These are phyloP conservation scores for Actinomucor elegans DNA, from an alignment of 371 early-diverging fungal genomes.

Conservation along the genomic window DNA sequence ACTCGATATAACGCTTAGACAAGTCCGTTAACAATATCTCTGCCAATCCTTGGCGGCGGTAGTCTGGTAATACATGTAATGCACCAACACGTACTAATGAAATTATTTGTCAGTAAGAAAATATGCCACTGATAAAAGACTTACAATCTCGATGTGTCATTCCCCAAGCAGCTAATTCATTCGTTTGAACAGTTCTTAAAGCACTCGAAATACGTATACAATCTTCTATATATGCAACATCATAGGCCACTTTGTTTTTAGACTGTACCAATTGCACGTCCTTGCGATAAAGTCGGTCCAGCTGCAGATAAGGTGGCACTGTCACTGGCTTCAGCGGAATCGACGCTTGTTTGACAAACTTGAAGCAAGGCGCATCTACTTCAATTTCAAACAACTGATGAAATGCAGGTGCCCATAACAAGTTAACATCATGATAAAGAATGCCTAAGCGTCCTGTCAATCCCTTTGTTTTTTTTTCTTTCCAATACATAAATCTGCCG, in stretches of 20 bases:
- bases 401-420: slow-evolving; percentile 6
- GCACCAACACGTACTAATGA: slow-evolving; percentile 10
- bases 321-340: neutral
- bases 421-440: neutral
- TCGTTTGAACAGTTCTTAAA: neutral
- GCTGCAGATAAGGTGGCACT: neutral
- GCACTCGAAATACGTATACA: slow-evolving; percentile 1
- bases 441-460: no score
- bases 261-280: neutral
- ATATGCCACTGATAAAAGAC: no score
- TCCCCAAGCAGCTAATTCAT: slow-evolving; percentile 13
- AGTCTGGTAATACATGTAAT: slow-evolving; percentile 10
- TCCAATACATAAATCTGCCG: no score
- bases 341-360: neutral
- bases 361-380: slow-evolving; percentile 2
- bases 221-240: neutral
- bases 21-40: neutral
- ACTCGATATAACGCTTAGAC: neutral
- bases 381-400: neutral
- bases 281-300: neutral
- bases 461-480: no score
- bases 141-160: slow-evolving; percentile 16
- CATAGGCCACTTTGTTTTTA: slow-evolving; percentile 1
- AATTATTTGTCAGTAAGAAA: no score
- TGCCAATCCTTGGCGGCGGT: slow-evolving; percentile 8